phyloP scores from a whole-genome alignment of 768 basidiomycete species.

The Boletellus ananiceps region DNA sequence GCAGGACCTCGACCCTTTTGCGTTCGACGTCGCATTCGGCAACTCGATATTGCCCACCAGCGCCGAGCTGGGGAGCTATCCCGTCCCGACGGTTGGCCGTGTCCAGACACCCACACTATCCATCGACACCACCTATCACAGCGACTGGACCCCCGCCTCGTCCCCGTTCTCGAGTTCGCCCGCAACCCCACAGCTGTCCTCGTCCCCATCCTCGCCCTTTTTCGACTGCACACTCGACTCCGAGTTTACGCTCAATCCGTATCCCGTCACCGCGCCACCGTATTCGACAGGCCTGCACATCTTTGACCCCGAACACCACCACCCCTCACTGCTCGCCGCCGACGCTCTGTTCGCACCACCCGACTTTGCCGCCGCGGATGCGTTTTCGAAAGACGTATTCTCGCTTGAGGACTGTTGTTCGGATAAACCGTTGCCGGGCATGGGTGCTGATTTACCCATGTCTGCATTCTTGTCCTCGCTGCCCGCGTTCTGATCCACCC shows the following conservation, averaged over 20 bases:
- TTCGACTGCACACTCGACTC: slow-evolving; percentile 23
- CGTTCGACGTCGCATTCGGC: slow-evolving; percentile 27
- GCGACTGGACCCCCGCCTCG: slow-evolving; percentile 40
- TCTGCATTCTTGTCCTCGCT: slow-evolving; percentile 31
- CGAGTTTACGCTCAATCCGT: slow-evolving; percentile 20
- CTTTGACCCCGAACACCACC: slow-evolving; percentile 15
- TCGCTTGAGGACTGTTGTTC: slow-evolving; percentile 17
- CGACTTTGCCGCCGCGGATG: slow-evolving; percentile 10
- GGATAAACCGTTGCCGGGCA: slow-evolving; percentile 18
- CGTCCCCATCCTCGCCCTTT: slow-evolving; percentile 30
- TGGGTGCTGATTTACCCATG: slow-evolving; percentile 28
- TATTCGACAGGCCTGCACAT: slow-evolving; percentile 20
- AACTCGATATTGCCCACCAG: slow-evolving; percentile 24
- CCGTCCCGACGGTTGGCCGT: slow-evolving; percentile 15
- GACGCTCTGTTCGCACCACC: slow-evolving; percentile 12
- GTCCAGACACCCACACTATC: slow-evolving; percentile 33
- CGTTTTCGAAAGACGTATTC: slow-evolving; percentile 23
- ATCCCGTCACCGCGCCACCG: slow-evolving; percentile 13
- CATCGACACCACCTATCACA: slow-evolving; percentile 37
- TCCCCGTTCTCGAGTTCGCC: slow-evolving; percentile 45
- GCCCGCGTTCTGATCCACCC: slow-evolving; percentile 24
- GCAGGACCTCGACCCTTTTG: slow-evolving; percentile 30
- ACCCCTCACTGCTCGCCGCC: neutral
- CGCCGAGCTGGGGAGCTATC: slow-evolving; percentile 19
- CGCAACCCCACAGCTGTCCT: slow-evolving; percentile 37